These are phyloP conservation scores for Lindgomyces ingoldianus DNA, from an alignment of 495 filamentous ascomycete genomes.

Conservation along the genomic window DNA sequence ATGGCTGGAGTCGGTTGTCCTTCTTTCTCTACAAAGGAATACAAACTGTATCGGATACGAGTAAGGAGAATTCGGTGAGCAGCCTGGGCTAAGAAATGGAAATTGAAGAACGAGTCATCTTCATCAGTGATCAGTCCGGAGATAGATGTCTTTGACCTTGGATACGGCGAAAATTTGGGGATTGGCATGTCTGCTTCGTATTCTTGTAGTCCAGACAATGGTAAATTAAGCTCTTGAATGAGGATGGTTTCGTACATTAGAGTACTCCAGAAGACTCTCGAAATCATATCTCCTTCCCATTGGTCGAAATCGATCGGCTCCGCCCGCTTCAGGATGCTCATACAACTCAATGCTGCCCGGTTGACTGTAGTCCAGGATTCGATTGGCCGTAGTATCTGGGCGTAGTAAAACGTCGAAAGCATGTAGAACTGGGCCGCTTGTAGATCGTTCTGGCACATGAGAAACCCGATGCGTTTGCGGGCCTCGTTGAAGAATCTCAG, in stretches of 20 bases:
- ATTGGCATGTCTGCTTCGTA: constrained; percentile 36
- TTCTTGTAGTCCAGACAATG: constrained; percentile 22
- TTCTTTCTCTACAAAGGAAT: constrained; percentile 25
- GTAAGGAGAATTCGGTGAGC: constrained; percentile 33
- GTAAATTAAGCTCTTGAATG: constrained; percentile 34
- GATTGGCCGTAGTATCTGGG: constrained; percentile 34
- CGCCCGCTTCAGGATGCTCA: constrained; percentile 25
- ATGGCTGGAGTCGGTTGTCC: constrained; percentile 20
- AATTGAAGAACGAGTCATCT: constrained; percentile 37
- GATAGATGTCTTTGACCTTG: constrained; percentile 23
- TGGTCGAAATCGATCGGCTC: constrained; percentile 28
- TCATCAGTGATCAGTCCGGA: constrained; percentile 13
- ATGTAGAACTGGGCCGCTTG: constrained; percentile 31
- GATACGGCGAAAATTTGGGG: constrained; percentile 31
- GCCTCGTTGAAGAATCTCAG: constrained; percentile 38
- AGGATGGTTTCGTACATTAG: constrained; percentile 39
- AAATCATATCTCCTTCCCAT: constrained; percentile 38
- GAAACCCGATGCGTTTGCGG: constrained; percentile 29
- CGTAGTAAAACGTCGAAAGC: constrained; percentile 35
- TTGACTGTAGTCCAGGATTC: constrained; percentile 37
- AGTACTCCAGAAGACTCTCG: constrained; percentile 33
- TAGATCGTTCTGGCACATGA: constrained; percentile 33
- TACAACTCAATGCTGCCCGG: constrained; percentile 32
- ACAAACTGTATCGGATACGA: constrained; percentile 29
- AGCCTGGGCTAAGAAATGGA: constrained; percentile 37